Evolutionary conservation across 352 stramenopile genomes (phyloP).

Genomic region (Phytophthora uliginosa): DNA sequence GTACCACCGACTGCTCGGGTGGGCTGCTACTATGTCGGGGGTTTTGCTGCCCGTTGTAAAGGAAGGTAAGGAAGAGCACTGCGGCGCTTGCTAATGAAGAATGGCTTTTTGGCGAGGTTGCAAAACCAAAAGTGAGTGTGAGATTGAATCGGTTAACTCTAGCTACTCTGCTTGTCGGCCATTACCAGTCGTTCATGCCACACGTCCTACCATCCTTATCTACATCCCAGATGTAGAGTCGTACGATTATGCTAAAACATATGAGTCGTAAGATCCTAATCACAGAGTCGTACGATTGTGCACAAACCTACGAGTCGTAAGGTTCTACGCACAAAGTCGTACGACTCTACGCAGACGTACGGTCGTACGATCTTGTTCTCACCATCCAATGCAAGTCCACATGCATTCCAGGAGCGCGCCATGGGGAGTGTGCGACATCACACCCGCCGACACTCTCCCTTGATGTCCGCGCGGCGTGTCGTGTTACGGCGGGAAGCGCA

Average conservation of each 20-base stretch:
- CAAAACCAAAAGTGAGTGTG: background rate
- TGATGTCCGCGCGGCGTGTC: no score
- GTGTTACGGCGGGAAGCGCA: no score
- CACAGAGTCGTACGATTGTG: background rate
- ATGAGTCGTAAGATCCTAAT: background rate
- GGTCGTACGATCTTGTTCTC: background rate
- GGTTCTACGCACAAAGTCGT: background rate
- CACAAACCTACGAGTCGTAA: background rate
- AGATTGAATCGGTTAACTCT: conserved; percentile 3
- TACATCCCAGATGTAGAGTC: background rate
- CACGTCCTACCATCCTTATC: background rate
- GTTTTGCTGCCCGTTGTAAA: no score
- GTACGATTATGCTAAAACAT: background rate
- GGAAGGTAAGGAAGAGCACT: no score
- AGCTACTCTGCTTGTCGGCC: background rate
- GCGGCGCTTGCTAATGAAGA: background rate
- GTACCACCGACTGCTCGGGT: no score
- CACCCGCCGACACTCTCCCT: background rate
- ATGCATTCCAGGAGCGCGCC: background rate
- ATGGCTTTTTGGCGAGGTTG: conserved; percentile 3
- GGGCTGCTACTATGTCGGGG: no score
- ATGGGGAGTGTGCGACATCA: background rate
- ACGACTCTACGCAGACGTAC: background rate
- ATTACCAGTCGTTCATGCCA: background rate
- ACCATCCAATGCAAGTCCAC: background rate